Evolutionary conservation across 2,329 filamentous ascomycete genomes (phyloP).

Genomic region (Penicillium sp.): DNA sequence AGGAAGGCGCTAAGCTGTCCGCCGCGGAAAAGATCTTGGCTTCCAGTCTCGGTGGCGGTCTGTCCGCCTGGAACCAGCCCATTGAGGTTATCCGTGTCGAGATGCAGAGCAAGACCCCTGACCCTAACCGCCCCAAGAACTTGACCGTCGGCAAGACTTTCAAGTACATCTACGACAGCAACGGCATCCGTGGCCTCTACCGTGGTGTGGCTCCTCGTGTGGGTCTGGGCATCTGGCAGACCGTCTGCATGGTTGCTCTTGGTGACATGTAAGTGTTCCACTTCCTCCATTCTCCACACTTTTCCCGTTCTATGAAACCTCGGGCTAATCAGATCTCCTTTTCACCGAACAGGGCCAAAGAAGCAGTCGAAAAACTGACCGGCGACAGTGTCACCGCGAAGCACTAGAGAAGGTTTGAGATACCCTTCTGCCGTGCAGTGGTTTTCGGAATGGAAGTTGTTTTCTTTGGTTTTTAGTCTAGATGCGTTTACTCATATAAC

Average conservation of each 20-base stretch:
- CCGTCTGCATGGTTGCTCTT: constrained; percentile 98
- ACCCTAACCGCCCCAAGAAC: constrained; percentile 98
- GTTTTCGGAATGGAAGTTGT: constrained; percentile 8
- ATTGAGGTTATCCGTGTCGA: constrained; percentile 99
- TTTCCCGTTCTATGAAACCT: constrained; percentile 24
- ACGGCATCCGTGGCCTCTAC: constrained; percentile 90
- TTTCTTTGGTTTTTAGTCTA: background rate
- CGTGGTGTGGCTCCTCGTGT: constrained; percentile 92
- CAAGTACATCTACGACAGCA: constrained; percentile 84
- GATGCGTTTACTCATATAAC: constrained; percentile 8
- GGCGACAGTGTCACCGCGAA: constrained; percentile 63
- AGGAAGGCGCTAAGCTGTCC: constrained; percentile 71
- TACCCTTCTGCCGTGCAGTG: constrained; percentile 35
- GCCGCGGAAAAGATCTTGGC: constrained; percentile 86
- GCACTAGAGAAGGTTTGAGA: constrained; percentile 53
- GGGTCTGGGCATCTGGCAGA: constrained; percentile 97
- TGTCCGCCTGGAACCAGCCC: constrained; percentile 98
- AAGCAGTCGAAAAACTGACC: constrained; percentile 63
- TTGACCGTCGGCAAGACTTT: constrained; percentile 86
- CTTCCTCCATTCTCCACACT: background rate
- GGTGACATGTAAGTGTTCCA: constrained; percentile 80
- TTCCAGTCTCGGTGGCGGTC: constrained; percentile 81
- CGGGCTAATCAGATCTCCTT: constrained; percentile 30
- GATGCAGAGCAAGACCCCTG: constrained; percentile 99
- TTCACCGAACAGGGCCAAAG: constrained; percentile 55